These are phyloP conservation scores for Pyrenophora seminiperda DNA, from an alignment of 2,329 filamentous ascomycete genomes.

Conservation along the genomic window DNA sequence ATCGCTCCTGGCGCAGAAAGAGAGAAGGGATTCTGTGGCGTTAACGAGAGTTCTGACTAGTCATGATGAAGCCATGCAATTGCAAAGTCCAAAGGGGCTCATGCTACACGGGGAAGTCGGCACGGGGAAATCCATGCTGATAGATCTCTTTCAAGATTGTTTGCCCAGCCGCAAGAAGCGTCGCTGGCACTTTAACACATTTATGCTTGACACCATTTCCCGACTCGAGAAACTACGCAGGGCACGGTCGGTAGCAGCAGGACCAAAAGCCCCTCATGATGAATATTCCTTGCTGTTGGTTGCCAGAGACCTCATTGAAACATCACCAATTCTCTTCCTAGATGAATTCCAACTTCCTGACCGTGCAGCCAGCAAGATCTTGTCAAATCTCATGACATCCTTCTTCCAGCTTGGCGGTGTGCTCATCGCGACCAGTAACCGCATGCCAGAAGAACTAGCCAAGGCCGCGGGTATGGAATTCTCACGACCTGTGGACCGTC, in stretches of 20 bases:
- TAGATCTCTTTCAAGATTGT: slow-evolving; percentile 79
- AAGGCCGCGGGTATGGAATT: slow-evolving; percentile 76
- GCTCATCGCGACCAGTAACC: slow-evolving; percentile 78
- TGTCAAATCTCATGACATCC: slow-evolving; percentile 76
- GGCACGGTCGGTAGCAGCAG: slow-evolving; percentile 30
- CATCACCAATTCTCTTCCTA: slow-evolving; percentile 76
- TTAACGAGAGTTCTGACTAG: slow-evolving; percentile 71
- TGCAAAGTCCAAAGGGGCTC: slow-evolving; percentile 74
- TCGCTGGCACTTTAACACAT: slow-evolving; percentile 83
- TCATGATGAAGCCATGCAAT: slow-evolving; percentile 71
- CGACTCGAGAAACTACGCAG: slow-evolving; percentile 69
- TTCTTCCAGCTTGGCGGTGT: slow-evolving; percentile 86
- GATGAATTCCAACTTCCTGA: slow-evolving; percentile 87
- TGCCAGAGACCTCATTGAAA: slow-evolving; percentile 75
- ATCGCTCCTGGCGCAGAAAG: slow-evolving; percentile 58
- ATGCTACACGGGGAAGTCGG: slow-evolving; percentile 83
- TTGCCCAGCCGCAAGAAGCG: slow-evolving; percentile 74
- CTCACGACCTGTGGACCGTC: slow-evolving; percentile 57
- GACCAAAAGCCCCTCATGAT: slow-evolving; percentile 41
- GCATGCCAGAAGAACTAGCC: slow-evolving; percentile 80
- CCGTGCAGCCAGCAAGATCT: slow-evolving; percentile 75
- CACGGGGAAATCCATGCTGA: slow-evolving; percentile 83
- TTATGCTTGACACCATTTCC: slow-evolving; percentile 79
- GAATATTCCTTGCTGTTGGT: slow-evolving; percentile 75
- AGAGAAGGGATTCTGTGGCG: slow-evolving; percentile 61